Evolutionary conservation across 2,329 filamentous ascomycete species (phyloP).

Genomic region (Penicillium sp.): DNA sequence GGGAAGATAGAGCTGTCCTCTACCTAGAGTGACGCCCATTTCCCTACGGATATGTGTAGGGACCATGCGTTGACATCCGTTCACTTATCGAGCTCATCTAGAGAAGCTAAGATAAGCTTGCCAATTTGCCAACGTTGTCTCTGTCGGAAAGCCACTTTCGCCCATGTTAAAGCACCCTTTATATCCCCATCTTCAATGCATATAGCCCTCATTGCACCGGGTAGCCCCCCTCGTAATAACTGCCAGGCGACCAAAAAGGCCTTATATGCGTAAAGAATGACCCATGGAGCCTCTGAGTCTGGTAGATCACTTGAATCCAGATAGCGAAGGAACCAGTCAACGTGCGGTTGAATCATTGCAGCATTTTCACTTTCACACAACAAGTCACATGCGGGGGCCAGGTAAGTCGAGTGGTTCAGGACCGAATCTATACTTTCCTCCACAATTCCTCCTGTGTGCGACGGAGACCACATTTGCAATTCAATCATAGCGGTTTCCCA

Average conservation of each 20-base stretch:
- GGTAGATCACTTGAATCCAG: conserved; percentile 26
- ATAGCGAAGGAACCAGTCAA: conserved; percentile 43
- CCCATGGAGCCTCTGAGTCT: conserved; percentile 40
- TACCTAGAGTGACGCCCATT: too few species aligned
- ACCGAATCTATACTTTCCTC: conserved; percentile 38
- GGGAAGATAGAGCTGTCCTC: too few species aligned
- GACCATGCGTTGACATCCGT: neutral
- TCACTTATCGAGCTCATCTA: conserved; percentile 29
- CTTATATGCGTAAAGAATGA: conserved; percentile 42
- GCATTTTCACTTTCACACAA: conserved; percentile 31
- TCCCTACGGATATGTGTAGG: too few species aligned
- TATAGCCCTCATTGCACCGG: conserved; percentile 36
- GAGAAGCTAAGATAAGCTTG: conserved; percentile 32
- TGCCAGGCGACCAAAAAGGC: conserved; percentile 46
- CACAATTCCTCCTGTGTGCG: conserved; percentile 43
- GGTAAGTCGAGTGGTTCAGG: conserved; percentile 32
- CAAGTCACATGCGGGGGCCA: conserved; percentile 33
- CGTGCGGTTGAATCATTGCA: conserved; percentile 35
- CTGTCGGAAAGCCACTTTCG: conserved; percentile 30
- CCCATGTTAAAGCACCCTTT: conserved; percentile 28
- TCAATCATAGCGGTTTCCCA: conserved; percentile 48
- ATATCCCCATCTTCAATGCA: conserved; percentile 34
- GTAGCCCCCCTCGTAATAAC: conserved; percentile 29
- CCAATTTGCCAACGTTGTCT: conserved; percentile 33
- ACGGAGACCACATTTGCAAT: conserved; percentile 44